phyloP scores from a whole-genome alignment of 2,329 filamentous ascomycete genomes.

The Paracoccidioides brasiliensis region DNA sequence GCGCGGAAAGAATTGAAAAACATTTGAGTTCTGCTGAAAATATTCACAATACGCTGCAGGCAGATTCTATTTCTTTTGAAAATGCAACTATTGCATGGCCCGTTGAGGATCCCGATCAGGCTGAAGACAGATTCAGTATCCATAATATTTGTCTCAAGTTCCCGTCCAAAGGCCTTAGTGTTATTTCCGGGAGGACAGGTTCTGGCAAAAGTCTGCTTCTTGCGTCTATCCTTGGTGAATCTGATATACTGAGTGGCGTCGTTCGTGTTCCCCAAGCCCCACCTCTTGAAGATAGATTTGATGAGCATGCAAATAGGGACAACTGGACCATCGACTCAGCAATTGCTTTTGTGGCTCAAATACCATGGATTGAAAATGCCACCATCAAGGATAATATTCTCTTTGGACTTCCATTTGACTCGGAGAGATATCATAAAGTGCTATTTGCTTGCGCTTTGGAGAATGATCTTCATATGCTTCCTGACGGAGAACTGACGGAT shows the following conservation, averaged over 20 bases:
- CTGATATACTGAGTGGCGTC: conserved; percentile 51
- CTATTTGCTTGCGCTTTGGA: conserved; percentile 58
- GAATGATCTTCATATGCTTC: conserved; percentile 63
- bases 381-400: conserved; percentile 66
- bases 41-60: conserved; percentile 39
- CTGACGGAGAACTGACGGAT: conserved; percentile 65
- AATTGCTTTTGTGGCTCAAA: conserved; percentile 64
- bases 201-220: conserved; percentile 66
- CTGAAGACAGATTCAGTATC: conserved; percentile 51
- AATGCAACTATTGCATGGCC: conserved; percentile 63
- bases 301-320: conserved; percentile 44
- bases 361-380: conserved; percentile 76
- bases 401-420: conserved; percentile 58
- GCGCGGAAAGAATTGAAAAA: conserved; percentile 55
- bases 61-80: conserved; percentile 51
- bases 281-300: conserved; percentile 42
- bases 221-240: conserved; percentile 61
- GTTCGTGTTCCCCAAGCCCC: conserved; percentile 42
- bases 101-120: conserved; percentile 43
- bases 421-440: conserved; percentile 57
- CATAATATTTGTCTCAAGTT: conserved; percentile 53
- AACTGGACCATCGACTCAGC: conserved; percentile 59
- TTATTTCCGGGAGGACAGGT: conserved; percentile 66
- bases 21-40: conserved; percentile 58
- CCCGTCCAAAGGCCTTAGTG: conserved; percentile 54